phyloP scores from a whole-genome alignment of 257 asterid species.

The Ilex asprella region DNA sequence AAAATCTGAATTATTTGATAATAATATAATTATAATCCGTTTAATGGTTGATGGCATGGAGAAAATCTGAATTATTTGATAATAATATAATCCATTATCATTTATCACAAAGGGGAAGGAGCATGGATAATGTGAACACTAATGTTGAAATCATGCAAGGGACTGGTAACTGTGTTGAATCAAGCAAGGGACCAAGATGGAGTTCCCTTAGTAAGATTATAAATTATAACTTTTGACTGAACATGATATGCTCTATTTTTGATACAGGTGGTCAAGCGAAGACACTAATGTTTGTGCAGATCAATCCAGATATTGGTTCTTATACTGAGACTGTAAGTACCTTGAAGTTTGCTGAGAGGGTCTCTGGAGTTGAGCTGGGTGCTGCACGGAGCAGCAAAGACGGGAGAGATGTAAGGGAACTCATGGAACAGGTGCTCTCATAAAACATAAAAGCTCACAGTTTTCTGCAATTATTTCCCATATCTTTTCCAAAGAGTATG shows the following conservation, averaged over 20 bases:
- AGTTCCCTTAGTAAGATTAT: no score
- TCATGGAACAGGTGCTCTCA: conserved; percentile 79
- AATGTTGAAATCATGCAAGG: no score
- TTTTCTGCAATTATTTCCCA: not conserved
- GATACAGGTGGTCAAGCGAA: conserved; percentile 83
- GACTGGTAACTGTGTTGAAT: no score
- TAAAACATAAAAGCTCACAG: not conserved
- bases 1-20: no score
- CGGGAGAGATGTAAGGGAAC: conserved; percentile 68
- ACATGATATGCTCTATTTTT: not conserved
- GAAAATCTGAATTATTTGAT: no score
- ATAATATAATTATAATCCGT: no score
- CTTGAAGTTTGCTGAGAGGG: conserved; percentile 96
- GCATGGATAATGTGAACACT: no score
- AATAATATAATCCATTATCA: no score
- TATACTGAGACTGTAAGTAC: conserved; percentile 62
- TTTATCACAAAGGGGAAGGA: no score
- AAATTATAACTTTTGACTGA: not conserved
- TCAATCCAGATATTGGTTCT: conserved; percentile 72
- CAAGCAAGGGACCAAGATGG: no score
- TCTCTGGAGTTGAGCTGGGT: conserved; percentile 93
- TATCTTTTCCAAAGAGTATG: no score
- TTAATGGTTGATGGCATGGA: no score
- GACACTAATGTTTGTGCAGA: conserved; percentile 97
- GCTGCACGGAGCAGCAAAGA: conserved; percentile 95